These are phyloP conservation scores for Rutstroemia sp. DNA, from an alignment of 2,329 filamentous ascomycete genomes.

Conservation along the genomic window DNA sequence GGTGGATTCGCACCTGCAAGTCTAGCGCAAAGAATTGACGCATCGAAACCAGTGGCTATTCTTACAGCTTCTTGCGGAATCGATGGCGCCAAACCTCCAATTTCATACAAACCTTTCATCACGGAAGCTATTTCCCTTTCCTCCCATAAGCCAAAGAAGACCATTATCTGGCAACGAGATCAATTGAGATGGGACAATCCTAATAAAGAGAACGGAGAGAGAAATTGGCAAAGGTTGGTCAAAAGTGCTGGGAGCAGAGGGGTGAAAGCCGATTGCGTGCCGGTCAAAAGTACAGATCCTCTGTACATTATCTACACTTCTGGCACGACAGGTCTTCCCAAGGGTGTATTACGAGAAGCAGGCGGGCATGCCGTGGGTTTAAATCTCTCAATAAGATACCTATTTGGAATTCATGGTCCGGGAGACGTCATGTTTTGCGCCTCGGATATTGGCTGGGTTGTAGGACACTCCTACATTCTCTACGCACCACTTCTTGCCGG, in stretches of 20 bases:
- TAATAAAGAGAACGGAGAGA: slow-evolving; percentile 58
- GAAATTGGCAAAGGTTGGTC: slow-evolving; percentile 72
- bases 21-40: slow-evolving; percentile 82
- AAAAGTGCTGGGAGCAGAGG: slow-evolving; percentile 61
- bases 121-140: slow-evolving; percentile 63
- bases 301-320: slow-evolving; percentile 91
- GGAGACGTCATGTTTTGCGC: slow-evolving; percentile 68
- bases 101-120: slow-evolving; percentile 71
- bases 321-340: slow-evolving; percentile 74
- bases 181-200: slow-evolving; percentile 66
- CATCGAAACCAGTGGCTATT: slow-evolving; percentile 65
- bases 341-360: slow-evolving; percentile 75
- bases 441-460: slow-evolving; percentile 89
- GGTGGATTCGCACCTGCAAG: slow-evolving; percentile 80
- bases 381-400: slow-evolving; percentile 71
- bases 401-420: slow-evolving; percentile 76
- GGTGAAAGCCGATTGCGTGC: slow-evolving; percentile 65
- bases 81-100: slow-evolving; percentile 73
- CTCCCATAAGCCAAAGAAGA: slow-evolving; percentile 61
- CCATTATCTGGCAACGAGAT: slow-evolving; percentile 79
- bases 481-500: slow-evolving; percentile 82
- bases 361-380: slow-evolving; percentile 84
- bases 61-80: slow-evolving; percentile 91
- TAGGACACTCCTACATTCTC: slow-evolving; percentile 79
- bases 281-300: slow-evolving; percentile 68